These are phyloP conservation scores for Rugiboletus extremiorientalis DNA, from an alignment of 1,284 basidiomycete species.

Conservation along the genomic window DNA sequence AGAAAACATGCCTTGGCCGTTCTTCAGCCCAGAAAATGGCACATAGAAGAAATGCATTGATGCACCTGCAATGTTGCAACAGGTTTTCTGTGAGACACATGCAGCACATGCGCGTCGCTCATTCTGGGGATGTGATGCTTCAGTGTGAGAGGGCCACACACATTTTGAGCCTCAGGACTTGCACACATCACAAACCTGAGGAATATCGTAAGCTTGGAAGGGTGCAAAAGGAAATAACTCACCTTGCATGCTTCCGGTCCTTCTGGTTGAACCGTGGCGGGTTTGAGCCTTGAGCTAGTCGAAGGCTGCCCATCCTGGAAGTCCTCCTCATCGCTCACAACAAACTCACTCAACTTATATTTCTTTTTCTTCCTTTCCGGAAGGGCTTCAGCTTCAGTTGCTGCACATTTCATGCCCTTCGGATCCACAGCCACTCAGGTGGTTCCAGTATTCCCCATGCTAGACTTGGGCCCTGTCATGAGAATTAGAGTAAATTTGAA, in stretches of 20 bases:
- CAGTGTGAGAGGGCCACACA: not conserved
- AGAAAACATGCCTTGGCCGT: not conserved
- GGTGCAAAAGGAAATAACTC: not conserved
- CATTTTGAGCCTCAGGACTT: not conserved
- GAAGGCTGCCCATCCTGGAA: too few relatives aligned
- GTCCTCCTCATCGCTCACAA: too few relatives aligned
- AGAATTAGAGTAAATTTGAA: not conserved
- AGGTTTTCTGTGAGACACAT: not conserved
- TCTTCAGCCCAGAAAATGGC: not conserved
- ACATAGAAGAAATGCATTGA: accelerated
- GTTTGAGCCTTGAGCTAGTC: too few relatives aligned
- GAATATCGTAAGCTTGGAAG: not conserved
- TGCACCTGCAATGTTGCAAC: not conserved
- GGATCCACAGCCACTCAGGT: not conserved
- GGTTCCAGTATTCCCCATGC: not conserved
- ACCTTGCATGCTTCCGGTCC: not conserved
- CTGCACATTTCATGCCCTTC: not conserved
- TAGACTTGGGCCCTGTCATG: not conserved
- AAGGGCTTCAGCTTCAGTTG: not conserved
- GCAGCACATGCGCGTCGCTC: not conserved
- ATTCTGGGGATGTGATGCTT: not conserved
- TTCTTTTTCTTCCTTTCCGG: too few relatives aligned
- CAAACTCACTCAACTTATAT: too few relatives aligned
- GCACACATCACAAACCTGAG: not conserved
- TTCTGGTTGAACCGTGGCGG: not conserved